Evolutionary conservation across 1,284 basidiomycete species (phyloP).

Genomic region (Naganishia cerealis): DNA sequence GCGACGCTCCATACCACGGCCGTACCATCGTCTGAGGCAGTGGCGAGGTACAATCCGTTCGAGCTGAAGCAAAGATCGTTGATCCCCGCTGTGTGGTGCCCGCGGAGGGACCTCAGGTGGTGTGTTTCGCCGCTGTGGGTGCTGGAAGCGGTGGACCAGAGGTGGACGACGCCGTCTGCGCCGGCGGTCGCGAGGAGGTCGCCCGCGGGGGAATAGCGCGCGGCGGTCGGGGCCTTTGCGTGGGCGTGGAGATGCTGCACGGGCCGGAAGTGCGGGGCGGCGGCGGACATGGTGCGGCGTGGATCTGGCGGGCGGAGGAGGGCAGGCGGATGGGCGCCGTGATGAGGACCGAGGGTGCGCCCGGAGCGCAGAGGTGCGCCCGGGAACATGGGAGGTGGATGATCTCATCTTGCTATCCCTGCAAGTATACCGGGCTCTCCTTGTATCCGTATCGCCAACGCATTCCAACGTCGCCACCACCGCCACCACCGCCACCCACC

Average conservation of each 20-base stretch:
- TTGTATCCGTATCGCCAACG: no score
- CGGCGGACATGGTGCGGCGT: no score
- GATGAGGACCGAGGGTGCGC: not conserved
- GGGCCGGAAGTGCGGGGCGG: no score
- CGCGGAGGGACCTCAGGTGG: slow-evolving; percentile 8
- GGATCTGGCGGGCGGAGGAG: no score
- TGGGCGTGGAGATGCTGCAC: slow-evolving; percentile 11
- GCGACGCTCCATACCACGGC: slow-evolving; percentile 73
- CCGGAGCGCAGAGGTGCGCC: not conserved
- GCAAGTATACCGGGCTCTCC: no score
- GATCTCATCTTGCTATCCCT: slow-evolving; percentile 1
- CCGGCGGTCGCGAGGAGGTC: slow-evolving; percentile 9
- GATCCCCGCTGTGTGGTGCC: slow-evolving; percentile 60
- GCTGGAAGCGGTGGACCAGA: slow-evolving; percentile 3
- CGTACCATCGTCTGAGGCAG: slow-evolving; percentile 85
- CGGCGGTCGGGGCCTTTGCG: slow-evolving; percentile 39
- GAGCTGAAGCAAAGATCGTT: slow-evolving; percentile 84
- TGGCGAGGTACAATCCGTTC: slow-evolving; percentile 76
- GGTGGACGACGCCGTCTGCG: slow-evolving; percentile 16
- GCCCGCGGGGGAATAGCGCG: slow-evolving; percentile 32
- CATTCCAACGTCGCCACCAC: no score
- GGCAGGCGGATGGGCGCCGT: no score
- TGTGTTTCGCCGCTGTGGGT: not conserved
- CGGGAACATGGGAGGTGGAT: not conserved
- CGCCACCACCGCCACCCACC: not conserved